Evolutionary conservation across 371 early-diverging fungal genomes (phyloP).

Genomic region (Chytridium lagenaria): DNA sequence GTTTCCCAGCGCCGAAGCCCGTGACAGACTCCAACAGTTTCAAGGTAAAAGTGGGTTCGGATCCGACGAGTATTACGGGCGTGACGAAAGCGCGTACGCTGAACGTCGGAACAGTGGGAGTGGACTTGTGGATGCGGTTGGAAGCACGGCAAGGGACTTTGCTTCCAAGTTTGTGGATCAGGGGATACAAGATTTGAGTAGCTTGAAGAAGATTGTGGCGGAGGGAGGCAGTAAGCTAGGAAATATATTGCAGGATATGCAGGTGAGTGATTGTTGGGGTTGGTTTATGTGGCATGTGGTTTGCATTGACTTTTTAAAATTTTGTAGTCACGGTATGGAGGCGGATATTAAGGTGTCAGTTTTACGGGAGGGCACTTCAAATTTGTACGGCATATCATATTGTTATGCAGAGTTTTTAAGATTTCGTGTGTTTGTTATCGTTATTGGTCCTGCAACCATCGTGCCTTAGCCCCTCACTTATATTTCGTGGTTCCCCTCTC

Average conservation of each 20-base stretch:
- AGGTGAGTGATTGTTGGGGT: constrained; percentile 34
- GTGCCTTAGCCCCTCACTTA: too few species aligned
- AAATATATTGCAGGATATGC: constrained; percentile 52
- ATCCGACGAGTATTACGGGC: constrained; percentile 80
- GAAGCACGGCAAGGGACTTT: constrained; percentile 64
- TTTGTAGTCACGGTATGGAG: neutral
- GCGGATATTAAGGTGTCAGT: neutral
- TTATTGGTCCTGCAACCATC: too few species aligned
- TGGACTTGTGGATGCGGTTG: constrained; percentile 50
- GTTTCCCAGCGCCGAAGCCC: constrained; percentile 63
- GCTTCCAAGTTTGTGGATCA: constrained; percentile 74
- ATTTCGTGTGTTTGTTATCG: too few species aligned
- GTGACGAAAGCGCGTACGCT: neutral
- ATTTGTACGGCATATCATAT: too few species aligned
- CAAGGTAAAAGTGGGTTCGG: constrained; percentile 74
- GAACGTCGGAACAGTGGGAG: constrained; percentile 38
- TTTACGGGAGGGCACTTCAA: too few species aligned
- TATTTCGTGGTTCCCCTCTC: too few species aligned
- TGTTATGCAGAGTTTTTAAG: too few species aligned
- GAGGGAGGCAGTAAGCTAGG: constrained; percentile 61
- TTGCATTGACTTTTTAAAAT: neutral
- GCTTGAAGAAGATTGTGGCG: constrained; percentile 74
- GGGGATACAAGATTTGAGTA: constrained; percentile 75
- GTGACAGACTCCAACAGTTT: constrained; percentile 71
- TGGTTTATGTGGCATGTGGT: neutral